These are phyloP conservation scores for Cladosporium velox DNA, from an alignment of 2,329 filamentous ascomycete genomes.

Conservation along the genomic window DNA sequence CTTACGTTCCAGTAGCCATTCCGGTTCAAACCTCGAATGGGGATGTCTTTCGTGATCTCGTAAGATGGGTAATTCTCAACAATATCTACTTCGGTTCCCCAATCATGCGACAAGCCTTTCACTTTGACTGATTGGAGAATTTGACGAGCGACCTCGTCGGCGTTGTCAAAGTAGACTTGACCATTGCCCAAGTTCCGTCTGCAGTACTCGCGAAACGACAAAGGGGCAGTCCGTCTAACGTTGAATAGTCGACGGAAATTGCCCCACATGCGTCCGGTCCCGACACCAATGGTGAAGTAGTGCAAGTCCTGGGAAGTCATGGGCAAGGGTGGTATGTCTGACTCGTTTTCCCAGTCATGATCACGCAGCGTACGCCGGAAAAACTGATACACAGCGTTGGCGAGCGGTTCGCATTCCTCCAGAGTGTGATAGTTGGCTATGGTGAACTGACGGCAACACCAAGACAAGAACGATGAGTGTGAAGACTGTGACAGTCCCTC, in stretches of 20 bases:
- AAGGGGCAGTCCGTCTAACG: neutral
- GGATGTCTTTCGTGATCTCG: neutral
- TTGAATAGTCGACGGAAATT: neutral
- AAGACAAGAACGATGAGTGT: neutral
- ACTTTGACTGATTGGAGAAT: neutral
- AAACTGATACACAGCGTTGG: neutral
- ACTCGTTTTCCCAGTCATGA: neutral
- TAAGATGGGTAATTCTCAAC: too few species aligned
- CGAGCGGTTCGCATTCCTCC: neutral
- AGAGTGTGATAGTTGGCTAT: too few species aligned
- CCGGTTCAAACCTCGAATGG: neutral
- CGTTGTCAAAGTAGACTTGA: neutral
- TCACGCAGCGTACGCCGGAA: neutral
- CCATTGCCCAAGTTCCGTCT: neutral
- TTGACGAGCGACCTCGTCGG: neutral
- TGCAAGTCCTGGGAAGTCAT: neutral
- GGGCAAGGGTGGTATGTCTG: neutral
- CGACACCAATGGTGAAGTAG: neutral
- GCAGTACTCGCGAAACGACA: neutral
- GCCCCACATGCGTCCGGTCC: neutral
- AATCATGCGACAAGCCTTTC: neutral
- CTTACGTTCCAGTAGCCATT: neutral
- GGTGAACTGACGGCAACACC: neutral
- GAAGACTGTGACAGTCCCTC: neutral
- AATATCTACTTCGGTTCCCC: neutral